Conservation (phyloP, 495 filamentous ascomycete genomes). For the Geoglossum glabrum region DNA sequence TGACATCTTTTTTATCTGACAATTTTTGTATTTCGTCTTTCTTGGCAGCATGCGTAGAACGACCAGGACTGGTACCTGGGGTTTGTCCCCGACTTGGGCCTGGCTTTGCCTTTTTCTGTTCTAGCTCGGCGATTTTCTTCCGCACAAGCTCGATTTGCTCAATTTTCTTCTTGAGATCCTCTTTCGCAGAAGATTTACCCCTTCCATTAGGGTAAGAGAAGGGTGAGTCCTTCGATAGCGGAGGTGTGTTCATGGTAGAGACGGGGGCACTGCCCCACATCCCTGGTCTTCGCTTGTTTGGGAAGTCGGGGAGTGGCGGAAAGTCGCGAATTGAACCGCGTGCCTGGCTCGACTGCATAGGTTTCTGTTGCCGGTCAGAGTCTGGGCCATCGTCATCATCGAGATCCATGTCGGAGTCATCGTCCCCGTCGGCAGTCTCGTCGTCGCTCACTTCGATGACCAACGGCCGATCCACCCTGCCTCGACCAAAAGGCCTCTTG, state of each 20-base stretch:
- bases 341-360: neutral
- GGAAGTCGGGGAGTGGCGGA: constrained; percentile 22
- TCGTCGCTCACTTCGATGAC: constrained; percentile 69
- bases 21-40: neutral
- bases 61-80: constrained; percentile 16
- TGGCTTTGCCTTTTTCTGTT: constrained; percentile 41
- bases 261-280: neutral
- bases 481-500: constrained; percentile 43
- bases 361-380: constrained; percentile 1
- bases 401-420: constrained; percentile 21
- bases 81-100: constrained; percentile 20
- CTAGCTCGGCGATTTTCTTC: constrained; percentile 54
- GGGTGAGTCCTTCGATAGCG: neutral
- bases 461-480: constrained; percentile 26
- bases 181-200: constrained; percentile 14
- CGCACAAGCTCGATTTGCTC: constrained; percentile 55
- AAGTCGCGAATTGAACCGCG: constrained; percentile 21
- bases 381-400: constrained; percentile 24
- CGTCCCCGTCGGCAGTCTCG: constrained; percentile 27
- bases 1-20: neutral
- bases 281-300: constrained; percentile 7
- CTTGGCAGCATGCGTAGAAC: neutral
- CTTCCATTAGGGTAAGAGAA: constrained; percentile 5
- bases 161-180: constrained; percentile 43
- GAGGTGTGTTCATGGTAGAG: constrained; percentile 14